Conservation (phyloP, 2,329 filamentous ascomycete species). For the Xylaria sp. region DNA sequence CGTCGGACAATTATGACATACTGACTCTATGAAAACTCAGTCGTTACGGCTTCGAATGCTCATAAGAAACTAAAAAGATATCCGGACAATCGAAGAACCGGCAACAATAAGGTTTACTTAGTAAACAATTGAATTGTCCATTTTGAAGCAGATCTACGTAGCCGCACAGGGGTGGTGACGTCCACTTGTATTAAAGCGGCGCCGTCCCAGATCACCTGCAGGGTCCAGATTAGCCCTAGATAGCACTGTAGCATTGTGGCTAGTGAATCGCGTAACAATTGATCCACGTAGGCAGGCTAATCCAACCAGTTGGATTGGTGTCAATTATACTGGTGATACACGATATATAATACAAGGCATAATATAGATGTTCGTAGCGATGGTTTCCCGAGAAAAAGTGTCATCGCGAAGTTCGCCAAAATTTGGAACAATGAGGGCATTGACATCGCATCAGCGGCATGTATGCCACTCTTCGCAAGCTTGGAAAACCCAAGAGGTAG, state of each 20-base stretch:
- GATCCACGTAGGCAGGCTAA: background rate
- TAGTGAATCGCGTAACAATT: background rate
- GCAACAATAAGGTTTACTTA: background rate
- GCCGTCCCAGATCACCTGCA: background rate
- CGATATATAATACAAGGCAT: background rate
- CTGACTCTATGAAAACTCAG: background rate
- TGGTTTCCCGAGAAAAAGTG: background rate
- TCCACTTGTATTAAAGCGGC: background rate
- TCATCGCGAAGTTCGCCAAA: background rate
- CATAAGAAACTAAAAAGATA: background rate
- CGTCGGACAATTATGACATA: too few relatives aligned
- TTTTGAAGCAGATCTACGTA: background rate
- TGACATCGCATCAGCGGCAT: background rate
- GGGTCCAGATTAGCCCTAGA: too few relatives aligned
- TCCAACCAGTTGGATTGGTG: background rate
- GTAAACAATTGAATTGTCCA: background rate
- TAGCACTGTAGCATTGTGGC: conserved; percentile 1
- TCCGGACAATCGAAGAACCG: background rate
- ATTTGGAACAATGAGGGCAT: background rate
- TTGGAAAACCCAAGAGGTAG: background rate
- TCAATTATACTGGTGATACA: background rate
- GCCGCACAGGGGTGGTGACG: background rate
- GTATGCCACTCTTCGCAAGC: background rate
- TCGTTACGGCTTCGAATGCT: background rate
- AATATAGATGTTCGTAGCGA: background rate